Conservation (phyloP, 768 basidiomycete species). For the Russula olivacea region DNA sequence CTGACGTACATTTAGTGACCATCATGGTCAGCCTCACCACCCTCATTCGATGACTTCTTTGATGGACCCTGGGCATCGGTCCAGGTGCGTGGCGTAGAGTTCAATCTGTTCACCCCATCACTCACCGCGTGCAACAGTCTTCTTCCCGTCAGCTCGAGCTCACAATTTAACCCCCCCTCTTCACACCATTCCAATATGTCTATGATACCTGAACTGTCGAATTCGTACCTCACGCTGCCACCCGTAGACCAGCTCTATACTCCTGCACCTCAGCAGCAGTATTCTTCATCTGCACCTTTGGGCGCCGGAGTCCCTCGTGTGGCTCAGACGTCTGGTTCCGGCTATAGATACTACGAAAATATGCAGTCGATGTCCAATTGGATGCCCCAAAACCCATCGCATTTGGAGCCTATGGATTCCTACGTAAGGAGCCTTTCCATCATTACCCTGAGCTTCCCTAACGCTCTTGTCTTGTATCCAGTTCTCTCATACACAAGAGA, state of each 20-base stretch:
- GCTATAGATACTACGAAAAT: conserved; percentile 33
- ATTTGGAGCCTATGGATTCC: conserved; percentile 52
- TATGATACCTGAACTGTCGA: conserved; percentile 53
- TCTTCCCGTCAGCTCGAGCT: conserved; percentile 35
- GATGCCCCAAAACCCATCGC: conserved; percentile 39
- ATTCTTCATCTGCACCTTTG: conserved; percentile 26
- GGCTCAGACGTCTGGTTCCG: conserved; percentile 30
- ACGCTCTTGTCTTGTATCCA: conserved; percentile 21
- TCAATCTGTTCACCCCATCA: not conserved
- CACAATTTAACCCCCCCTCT: conserved; percentile 45
- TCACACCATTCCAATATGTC: conserved; percentile 41
- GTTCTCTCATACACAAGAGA: conserved; percentile 42
- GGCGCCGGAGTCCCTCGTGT: conserved; percentile 38
- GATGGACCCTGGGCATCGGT: conserved; percentile 26
- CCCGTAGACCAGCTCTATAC: conserved; percentile 49
- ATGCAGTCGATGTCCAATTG: conserved; percentile 38
- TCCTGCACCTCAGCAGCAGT: conserved; percentile 34
- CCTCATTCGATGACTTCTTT: conserved; percentile 24
- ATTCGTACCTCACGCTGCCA: conserved; percentile 42
- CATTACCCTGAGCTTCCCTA: not conserved
- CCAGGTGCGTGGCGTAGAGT: conserved; percentile 22
- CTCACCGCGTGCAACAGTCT: conserved; percentile 21
- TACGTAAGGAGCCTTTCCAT: conserved; percentile 45
- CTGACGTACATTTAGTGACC: conserved; percentile 26
- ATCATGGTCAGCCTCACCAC: conserved; percentile 26